phyloP scores from a whole-genome alignment of 2,329 filamentous ascomycete genomes.

The Coleophoma crateriformis region DNA sequence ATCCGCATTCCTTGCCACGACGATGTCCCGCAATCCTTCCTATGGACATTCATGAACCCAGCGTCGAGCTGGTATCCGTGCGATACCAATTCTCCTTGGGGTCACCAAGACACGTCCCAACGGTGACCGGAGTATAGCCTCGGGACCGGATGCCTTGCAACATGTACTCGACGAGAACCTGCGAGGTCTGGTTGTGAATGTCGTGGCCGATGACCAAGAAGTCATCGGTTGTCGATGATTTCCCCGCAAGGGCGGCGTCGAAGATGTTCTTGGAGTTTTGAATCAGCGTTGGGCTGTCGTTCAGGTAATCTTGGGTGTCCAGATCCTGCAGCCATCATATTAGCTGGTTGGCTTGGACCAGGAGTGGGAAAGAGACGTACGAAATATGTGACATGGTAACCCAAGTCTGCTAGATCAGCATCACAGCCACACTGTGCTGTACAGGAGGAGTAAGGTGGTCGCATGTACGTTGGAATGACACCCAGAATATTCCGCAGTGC shows the following conservation, averaged over 20 bases:
- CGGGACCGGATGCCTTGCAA: constrained; percentile 22
- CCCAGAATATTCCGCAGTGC: constrained; percentile 48
- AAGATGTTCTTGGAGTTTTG: constrained; percentile 37
- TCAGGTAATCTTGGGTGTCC: constrained; percentile 45
- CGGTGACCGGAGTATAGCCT: constrained; percentile 32
- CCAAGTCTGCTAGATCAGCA: constrained; percentile 31
- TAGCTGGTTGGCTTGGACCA: too few relatives aligned
- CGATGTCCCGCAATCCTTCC: too few relatives aligned
- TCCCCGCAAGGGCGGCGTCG: constrained; percentile 8
- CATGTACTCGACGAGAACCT: constrained; percentile 27
- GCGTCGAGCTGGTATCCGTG: constrained; percentile 5
- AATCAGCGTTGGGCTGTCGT: constrained; percentile 35
- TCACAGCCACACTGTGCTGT: constrained; percentile 25
- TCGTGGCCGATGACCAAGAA: constrained; percentile 44
- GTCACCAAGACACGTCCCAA: constrained; percentile 40
- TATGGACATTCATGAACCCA: not conserved
- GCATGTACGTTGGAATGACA: constrained; percentile 48
- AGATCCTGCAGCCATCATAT: constrained; percentile 18
- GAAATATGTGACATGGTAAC: constrained; percentile 43
- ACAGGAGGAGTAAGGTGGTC: constrained; percentile 39
- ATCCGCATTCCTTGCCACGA: too few relatives aligned
- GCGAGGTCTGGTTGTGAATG: constrained; percentile 27
- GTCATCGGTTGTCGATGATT: constrained; percentile 12
- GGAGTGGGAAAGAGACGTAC: too few relatives aligned
- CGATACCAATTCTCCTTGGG: constrained; percentile 35